Conservation (phyloP, 441 rosid genomes). For the Melastoma candidum region DNA sequence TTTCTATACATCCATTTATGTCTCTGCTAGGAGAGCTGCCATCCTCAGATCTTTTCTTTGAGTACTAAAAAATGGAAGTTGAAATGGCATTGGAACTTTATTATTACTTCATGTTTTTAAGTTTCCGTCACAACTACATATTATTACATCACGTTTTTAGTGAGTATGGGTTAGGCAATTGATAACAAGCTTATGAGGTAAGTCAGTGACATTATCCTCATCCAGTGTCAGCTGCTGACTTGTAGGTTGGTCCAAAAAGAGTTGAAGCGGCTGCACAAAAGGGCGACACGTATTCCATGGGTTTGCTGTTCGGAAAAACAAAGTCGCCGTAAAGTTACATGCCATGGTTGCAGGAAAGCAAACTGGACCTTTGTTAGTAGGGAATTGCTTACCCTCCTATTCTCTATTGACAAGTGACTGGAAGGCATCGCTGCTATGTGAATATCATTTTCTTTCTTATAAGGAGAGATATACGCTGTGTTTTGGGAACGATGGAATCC, state of each 20-base stretch:
- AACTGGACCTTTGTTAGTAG: too few species aligned
- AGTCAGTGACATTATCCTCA: not conserved
- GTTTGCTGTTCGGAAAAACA: constrained; percentile 56
- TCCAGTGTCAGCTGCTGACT: constrained; percentile 1
- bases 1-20: constrained; percentile 6
- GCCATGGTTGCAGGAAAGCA: not conserved
- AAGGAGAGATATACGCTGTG: too few species aligned
- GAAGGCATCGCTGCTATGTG: too few species aligned
- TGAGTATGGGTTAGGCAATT: not conserved
- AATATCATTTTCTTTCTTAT: too few species aligned
- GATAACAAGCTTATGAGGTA: too few species aligned
- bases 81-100: not conserved
- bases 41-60: not conserved
- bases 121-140: too few species aligned
- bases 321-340: constrained; percentile 38
- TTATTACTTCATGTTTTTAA: not conserved
- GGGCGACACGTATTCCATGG: constrained; percentile 66
- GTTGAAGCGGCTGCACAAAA: constrained; percentile 66
- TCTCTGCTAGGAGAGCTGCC: not conserved
- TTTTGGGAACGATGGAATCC: too few species aligned
- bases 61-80: not conserved
- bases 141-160: not conserved
- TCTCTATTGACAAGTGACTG: too few species aligned
- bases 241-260: constrained; percentile 66
- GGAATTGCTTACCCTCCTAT: too few species aligned